phyloP scores from a whole-genome alignment of 352 stramenopile genomes.

The Phytopythium ostracodes region DNA sequence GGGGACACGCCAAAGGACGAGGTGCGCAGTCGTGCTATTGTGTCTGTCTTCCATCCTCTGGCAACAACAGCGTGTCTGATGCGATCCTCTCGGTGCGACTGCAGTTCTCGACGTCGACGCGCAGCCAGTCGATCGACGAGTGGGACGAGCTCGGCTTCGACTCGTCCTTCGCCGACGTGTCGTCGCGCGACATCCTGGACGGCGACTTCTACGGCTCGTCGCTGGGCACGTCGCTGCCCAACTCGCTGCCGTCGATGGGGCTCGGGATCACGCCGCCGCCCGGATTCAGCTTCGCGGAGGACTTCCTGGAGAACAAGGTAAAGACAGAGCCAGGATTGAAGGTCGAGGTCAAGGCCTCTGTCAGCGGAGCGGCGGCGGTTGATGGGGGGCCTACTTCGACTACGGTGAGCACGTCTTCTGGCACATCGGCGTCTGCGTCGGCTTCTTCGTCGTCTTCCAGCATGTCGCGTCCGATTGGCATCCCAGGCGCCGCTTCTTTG shows the following conservation, averaged over 20 bases:
- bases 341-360: conserved; percentile 24
- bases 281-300: conserved; percentile 82
- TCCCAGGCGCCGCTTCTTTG: conserved; percentile 50
- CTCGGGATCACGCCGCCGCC: conserved; percentile 79
- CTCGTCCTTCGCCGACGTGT: conserved; percentile 58
- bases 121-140: conserved; percentile 78
- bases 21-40: conserved; percentile 10
- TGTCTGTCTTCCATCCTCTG: neutral
- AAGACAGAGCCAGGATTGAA: conserved; percentile 47
- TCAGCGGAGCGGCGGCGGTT: conserved; percentile 7
- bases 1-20: conserved; percentile 83
- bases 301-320: conserved; percentile 79
- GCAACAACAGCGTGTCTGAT: neutral
- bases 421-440: conserved; percentile 12
- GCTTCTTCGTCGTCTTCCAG: conserved; percentile 45
- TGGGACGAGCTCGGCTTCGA: conserved; percentile 88
- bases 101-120: conserved; percentile 50
- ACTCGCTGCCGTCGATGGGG: conserved; percentile 85
- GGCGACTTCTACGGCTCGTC: conserved; percentile 80
- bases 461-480: conserved; percentile 67
- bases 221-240: conserved; percentile 77
- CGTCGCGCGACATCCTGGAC: conserved; percentile 73
- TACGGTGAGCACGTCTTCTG: conserved; percentile 1
- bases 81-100: neutral
- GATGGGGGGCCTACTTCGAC: conserved; percentile 6